Base-by-base conservation (phyloP, 2,329 filamentous ascomycete genomes). In the Grosmannia huntii region DNA sequence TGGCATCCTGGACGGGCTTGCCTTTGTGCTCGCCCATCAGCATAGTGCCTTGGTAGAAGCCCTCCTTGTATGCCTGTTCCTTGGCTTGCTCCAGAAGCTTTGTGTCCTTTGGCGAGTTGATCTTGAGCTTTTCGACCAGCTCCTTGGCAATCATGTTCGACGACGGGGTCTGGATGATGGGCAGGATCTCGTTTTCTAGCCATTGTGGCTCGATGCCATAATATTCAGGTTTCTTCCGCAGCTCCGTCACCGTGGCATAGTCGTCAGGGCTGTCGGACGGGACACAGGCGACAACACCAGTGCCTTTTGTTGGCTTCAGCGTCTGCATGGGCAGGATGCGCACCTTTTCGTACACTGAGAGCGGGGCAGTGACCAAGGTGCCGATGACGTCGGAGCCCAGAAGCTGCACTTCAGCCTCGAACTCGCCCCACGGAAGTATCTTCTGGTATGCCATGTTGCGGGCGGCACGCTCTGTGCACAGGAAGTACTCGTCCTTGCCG, bases 381-480 rank as follows among this genome's bases (percentile, higher is more conserved):
- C 94, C 94, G 62, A 99, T 78, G 59, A 95, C 82, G 64, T 90
- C 85, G 21, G 88, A 83, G 57, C 94, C 94, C 60, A 80, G 72
- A 60, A 96, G 74, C 57, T 91, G 86, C 11, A 85, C 83, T 55
- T 89, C 80, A 85, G 55, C 84, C 85, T 60, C 90, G 81, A 50
- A 56, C 56, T 58, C 19, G 57, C 91, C 89, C 61, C 84, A 76
- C 27, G 88, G 81, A 70, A 95, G 92, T 59, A 90, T 83, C 59
- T 86, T 86, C 74, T 99, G 94, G 77, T 90, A 95, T 25, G 91
- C 86, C 92, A 99, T 97, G 74, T 99, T 99, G 69, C 89, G 85
- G 21, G 91, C 91, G 81, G 76, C 90, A 21, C 64, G 62, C 60
- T 65, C 64, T 6, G 64, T 66, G 62, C 62, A 59, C 60, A 97